Evolutionary conservation across 2,329 filamentous ascomycete species (phyloP).

Genomic region (Seiridium unicorne): DNA sequence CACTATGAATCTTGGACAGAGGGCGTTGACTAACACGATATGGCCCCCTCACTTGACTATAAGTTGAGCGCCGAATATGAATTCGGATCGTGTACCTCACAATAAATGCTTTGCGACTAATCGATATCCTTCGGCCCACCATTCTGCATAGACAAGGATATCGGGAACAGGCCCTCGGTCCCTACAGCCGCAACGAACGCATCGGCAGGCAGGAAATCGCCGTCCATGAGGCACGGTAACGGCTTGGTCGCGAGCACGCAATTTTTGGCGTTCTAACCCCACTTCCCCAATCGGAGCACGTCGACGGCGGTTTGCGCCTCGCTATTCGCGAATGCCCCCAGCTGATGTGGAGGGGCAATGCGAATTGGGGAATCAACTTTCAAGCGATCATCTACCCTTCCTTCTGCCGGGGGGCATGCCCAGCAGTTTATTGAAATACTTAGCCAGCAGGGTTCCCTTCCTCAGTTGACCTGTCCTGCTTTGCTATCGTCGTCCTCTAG

Average conservation of each 20-base stretch:
- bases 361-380: not conserved
- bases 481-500: not conserved
- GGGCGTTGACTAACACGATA: too few species aligned
- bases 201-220: not conserved
- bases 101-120: not conserved
- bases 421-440: not conserved
- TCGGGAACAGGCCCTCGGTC: not conserved
- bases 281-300: slow-evolving; percentile 7
- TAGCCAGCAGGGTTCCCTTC: not conserved
- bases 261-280: slow-evolving; percentile 3
- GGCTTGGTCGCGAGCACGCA: slow-evolving; percentile 4
- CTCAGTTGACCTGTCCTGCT: too few species aligned
- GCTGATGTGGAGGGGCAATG: not conserved
- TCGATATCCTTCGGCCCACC: not conserved
- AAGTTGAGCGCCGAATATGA: too few species aligned
- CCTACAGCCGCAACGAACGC: not conserved
- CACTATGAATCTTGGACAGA: too few species aligned
- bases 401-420: not conserved
- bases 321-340: not conserved
- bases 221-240: not conserved
- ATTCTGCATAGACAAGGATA: not conserved
- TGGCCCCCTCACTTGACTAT: too few species aligned
- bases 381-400: too few species aligned
- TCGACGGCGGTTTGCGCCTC: not conserved
- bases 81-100: too few species aligned